phyloP scores from a whole-genome alignment of 2,329 filamentous ascomycete species.

The Fusarium protoensiforme region DNA sequence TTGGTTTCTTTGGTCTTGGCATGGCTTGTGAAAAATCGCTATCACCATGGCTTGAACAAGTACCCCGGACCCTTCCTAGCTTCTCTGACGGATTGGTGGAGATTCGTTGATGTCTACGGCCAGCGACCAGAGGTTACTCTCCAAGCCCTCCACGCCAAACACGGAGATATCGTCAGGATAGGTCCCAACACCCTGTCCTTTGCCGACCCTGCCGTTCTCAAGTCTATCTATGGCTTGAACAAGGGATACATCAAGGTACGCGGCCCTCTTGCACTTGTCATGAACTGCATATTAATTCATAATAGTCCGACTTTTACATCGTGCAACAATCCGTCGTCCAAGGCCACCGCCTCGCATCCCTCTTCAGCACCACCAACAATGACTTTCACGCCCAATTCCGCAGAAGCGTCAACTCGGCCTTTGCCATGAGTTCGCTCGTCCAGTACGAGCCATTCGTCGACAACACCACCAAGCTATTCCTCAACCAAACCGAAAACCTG shows the following conservation, averaged over 20 bases:
- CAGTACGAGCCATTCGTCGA: conserved; percentile 86
- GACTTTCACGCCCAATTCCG: conserved; percentile 80
- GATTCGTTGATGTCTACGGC: conserved; percentile 74
- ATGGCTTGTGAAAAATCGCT: conserved; percentile 41
- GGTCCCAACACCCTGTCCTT: conserved; percentile 82
- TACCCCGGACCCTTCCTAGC: conserved; percentile 80
- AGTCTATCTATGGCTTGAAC: conserved; percentile 83
- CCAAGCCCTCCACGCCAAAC: conserved; percentile 73
- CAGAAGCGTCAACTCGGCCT: conserved; percentile 79
- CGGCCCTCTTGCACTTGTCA: conserved; percentile 55
- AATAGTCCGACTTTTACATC: conserved; percentile 81
- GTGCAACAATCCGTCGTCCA: conserved; percentile 80
- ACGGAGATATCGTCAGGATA: conserved; percentile 79
- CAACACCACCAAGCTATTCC: conserved; percentile 77
- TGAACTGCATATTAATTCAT: conserved; percentile 51
- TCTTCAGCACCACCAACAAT: conserved; percentile 82
- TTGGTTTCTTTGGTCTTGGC: conserved; percentile 5
- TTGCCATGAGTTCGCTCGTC: conserved; percentile 80
- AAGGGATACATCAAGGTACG: conserved; percentile 81
- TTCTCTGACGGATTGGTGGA: conserved; percentile 74
- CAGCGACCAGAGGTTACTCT: conserved; percentile 74
- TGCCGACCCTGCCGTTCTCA: conserved; percentile 77
- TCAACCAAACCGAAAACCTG: conserved; percentile 68
- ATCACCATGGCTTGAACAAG: conserved; percentile 70
- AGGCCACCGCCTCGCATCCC: conserved; percentile 74